Conservation (phyloP, 345 rosid species). For the Moricandia arvensis region DNA sequence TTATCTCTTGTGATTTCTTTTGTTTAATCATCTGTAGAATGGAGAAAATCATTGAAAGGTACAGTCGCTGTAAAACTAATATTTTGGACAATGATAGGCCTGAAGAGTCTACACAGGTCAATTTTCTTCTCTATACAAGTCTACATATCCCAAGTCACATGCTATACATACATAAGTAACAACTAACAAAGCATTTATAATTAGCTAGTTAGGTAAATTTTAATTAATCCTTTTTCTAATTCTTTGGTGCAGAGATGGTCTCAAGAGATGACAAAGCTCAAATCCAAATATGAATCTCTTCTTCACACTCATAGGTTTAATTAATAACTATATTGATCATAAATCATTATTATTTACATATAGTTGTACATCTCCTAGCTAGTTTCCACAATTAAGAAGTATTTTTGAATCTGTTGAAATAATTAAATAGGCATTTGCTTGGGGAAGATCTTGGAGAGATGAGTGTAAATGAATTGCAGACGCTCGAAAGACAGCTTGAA, state of each 20-base stretch:
- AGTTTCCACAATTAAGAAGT: background rate
- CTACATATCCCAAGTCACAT: slow-evolving; percentile 46
- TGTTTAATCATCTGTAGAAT: slow-evolving; percentile 38
- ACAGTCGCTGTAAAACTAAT: slow-evolving; percentile 53
- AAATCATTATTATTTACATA: background rate
- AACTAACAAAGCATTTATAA: background rate
- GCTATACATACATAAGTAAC: background rate
- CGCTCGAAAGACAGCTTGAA: slow-evolving; percentile 79
- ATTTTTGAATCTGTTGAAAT: background rate
- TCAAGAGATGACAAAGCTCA: slow-evolving; percentile 62
- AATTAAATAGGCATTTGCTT: slow-evolving; percentile 52
- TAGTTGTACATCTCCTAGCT: background rate
- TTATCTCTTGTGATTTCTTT: background rate
- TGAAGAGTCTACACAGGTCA: slow-evolving; percentile 67
- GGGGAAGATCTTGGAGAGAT: slow-evolving; percentile 78
- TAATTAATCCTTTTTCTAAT: background rate
- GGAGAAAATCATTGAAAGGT: slow-evolving; percentile 59
- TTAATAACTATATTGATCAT: background rate
- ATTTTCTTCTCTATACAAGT: slow-evolving; percentile 5
- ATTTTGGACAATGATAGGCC: slow-evolving; percentile 45
- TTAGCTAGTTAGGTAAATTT: background rate
- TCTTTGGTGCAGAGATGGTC: slow-evolving; percentile 54
- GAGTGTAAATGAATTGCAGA: slow-evolving; percentile 60
- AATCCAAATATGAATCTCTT: slow-evolving; percentile 65
- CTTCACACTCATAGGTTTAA: slow-evolving; percentile 69